A percentile compares a stretch with the other conserved stretches of the same genome.
These are phyloP conservation scores for Shiraia bambusicola DNA, from an alignment of 2,329 filamentous ascomycete genomes.

Conservation along the genomic window DNA sequence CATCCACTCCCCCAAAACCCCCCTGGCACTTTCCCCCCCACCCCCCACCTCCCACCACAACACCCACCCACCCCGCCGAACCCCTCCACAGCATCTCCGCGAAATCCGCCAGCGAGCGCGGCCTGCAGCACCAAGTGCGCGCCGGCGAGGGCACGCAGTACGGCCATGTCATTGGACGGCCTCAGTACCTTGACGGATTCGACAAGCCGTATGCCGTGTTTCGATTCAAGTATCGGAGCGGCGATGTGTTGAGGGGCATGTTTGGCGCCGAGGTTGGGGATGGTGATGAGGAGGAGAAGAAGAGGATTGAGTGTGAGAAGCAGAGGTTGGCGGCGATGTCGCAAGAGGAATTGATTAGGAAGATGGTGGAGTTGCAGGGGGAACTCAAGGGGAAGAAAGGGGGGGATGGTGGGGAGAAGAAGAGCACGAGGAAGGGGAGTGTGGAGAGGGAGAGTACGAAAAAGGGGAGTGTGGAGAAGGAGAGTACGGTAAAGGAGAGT, in stretches of 20 bases:
- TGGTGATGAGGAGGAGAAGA: background rate
- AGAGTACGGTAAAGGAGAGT: no score
- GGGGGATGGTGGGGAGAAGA: no score
- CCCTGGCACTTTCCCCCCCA: conserved; percentile 37
- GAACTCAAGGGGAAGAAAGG: conserved; percentile 25
- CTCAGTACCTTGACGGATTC: conserved; percentile 46
- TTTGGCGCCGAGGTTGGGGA: conserved; percentile 16
- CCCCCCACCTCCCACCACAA: conserved; percentile 16
- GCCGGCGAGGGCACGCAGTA: conserved; percentile 43
- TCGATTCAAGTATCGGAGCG: conserved; percentile 50
- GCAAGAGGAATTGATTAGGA: conserved; percentile 21
- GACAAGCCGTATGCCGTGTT: conserved; percentile 49
- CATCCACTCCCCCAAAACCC: conserved; percentile 17
- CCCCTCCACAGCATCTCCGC: conserved; percentile 25
- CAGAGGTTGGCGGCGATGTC: conserved; percentile 26
- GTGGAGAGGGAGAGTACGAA: no score
- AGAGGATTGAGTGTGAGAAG: conserved; percentile 6
- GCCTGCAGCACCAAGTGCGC: conserved; percentile 36
- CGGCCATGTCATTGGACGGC: conserved; percentile 39
- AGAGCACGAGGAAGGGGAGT: no score
- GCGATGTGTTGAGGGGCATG: conserved; percentile 36
- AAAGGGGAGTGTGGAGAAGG: no score
- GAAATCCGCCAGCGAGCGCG: conserved; percentile 11
- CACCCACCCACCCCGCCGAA: conserved; percentile 27
- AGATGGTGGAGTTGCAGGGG: conserved; percentile 18